phyloP scores from a whole-genome alignment of 2,329 filamentous ascomycete genomes.

The Pseudocercospora fuligena region DNA sequence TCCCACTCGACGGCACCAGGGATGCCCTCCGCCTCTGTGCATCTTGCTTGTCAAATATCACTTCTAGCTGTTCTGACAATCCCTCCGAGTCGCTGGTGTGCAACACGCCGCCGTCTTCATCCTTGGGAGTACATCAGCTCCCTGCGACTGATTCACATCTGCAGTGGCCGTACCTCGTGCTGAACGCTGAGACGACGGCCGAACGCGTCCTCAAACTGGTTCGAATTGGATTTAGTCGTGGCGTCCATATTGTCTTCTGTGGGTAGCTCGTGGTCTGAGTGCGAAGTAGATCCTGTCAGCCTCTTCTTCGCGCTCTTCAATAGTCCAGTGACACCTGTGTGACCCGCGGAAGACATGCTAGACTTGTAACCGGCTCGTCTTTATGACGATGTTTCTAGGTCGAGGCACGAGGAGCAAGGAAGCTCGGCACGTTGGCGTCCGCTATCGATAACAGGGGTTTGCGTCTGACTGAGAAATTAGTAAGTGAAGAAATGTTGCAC shows the following conservation, averaged over 20 bases:
- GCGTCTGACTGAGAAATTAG: constrained; percentile 4
- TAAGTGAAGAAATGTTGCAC: not conserved
- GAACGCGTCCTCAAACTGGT: constrained; percentile 17
- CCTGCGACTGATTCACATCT: constrained; percentile 5
- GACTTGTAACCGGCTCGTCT: not conserved
- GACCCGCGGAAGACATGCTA: constrained; percentile 2
- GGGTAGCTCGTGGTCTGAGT: not conserved
- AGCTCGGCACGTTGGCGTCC: not conserved
- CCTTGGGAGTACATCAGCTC: constrained; percentile 19
- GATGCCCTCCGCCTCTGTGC: constrained; percentile 65
- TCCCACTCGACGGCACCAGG: constrained; percentile 42
- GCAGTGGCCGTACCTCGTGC: constrained; percentile 15
- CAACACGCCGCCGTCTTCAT: constrained; percentile 16
- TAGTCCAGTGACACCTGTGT: constrained; percentile 12
- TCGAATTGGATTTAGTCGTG: not conserved
- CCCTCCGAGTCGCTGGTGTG: constrained; percentile 38
- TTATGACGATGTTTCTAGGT: constrained; percentile 16
- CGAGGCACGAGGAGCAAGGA: constrained; percentile 1
- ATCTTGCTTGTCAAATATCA: constrained; percentile 60
- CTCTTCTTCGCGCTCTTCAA: constrained; percentile 17
- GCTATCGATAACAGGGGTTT: constrained; percentile 12
- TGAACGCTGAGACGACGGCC: constrained; percentile 7
- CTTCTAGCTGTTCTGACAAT: constrained; percentile 49
- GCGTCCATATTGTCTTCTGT: constrained; percentile 17
- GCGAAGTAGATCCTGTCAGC: constrained; percentile 13